Percentiles rank a stretch among this genome's conserved stretches.
Conservation (phyloP, 2,329 filamentous ascomycete genomes). For the Lecanosticta acicola region DNA sequence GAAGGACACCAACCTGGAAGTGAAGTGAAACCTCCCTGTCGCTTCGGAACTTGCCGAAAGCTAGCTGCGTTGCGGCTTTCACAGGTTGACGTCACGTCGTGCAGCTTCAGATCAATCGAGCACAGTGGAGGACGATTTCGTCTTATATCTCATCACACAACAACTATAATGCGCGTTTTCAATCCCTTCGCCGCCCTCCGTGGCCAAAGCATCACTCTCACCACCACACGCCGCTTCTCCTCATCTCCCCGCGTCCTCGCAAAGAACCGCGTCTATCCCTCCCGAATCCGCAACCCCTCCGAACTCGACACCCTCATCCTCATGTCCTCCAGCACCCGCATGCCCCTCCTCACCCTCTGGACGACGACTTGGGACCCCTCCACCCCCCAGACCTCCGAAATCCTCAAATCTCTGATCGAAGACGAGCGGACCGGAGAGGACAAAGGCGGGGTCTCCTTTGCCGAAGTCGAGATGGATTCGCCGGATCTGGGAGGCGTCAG, state of each 20-base stretch:
- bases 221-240: constrained; percentile 18
- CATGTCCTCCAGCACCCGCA: constrained; percentile 41
- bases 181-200: background rate
- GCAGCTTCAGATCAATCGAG: too few relatives aligned
- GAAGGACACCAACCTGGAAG: too few relatives aligned
- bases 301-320: constrained; percentile 46
- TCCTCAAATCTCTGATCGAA: constrained; percentile 40
- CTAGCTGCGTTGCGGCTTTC: too few relatives aligned
- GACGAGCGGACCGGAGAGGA: constrained; percentile 41
- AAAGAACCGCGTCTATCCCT: constrained; percentile 34
- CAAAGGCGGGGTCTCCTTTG: constrained; percentile 43
- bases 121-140: too few relatives aligned
- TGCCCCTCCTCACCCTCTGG: constrained; percentile 47
- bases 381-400: constrained; percentile 40
- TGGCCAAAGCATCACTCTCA: background rate
- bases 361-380: constrained; percentile 45
- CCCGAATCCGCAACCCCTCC: constrained; percentile 41
- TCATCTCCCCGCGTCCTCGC: constrained; percentile 12
- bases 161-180: background rate
- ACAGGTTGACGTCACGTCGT: too few relatives aligned
- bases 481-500: constrained; percentile 36
- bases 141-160: too few relatives aligned
- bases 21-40: too few relatives aligned
- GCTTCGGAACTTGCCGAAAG: too few relatives aligned
- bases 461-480: constrained; percentile 46